phyloP scores from a whole-genome alignment of 1,284 basidiomycete species.

The Malassezia equina region DNA sequence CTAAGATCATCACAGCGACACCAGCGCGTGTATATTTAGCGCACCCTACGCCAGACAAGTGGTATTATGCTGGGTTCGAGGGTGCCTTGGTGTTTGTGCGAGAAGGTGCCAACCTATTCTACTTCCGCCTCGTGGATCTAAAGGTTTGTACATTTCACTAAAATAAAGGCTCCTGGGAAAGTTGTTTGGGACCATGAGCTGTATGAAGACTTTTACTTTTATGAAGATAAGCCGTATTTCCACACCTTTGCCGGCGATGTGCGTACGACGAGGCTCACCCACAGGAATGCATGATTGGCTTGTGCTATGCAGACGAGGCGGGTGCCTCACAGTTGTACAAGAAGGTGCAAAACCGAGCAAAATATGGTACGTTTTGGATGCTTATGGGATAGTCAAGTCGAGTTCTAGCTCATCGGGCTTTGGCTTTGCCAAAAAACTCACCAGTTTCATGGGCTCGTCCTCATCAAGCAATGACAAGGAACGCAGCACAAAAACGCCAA shows the following conservation, averaged over 20 bases:
- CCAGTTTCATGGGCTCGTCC: slow-evolving; percentile 8
- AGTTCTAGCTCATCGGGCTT: slow-evolving; percentile 22
- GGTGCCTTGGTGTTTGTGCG: slow-evolving; percentile 43
- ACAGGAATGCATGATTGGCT: slow-evolving; percentile 74
- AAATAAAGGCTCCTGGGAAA: background rate
- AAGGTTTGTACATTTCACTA: slow-evolving; percentile 16
- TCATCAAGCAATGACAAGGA: slow-evolving; percentile 52
- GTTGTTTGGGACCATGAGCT: slow-evolving; percentile 81
- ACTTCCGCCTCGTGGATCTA: slow-evolving; percentile 40
- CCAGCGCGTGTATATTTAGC: slow-evolving; percentile 43
- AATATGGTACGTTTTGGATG: slow-evolving; percentile 54
- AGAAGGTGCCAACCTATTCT: slow-evolving; percentile 29
- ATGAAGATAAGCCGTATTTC: slow-evolving; percentile 80
- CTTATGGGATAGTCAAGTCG: slow-evolving; percentile 24
- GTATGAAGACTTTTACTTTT: slow-evolving; percentile 72
- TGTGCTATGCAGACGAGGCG: slow-evolving; percentile 77
- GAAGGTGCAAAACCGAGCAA: slow-evolving; percentile 63
- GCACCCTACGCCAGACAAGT: slow-evolving; percentile 23
- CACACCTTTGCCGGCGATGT: slow-evolving; percentile 89
- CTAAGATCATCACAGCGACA: slow-evolving; percentile 46
- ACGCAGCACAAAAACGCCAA: slow-evolving; percentile 46
- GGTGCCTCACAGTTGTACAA: slow-evolving; percentile 84
- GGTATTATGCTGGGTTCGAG: slow-evolving; percentile 41
- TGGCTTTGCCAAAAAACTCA: slow-evolving; percentile 12
- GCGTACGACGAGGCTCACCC: slow-evolving; percentile 48